A percentile compares a stretch with the other conserved stretches of the same genome.
Evolutionary conservation across 768 basidiomycete genomes (phyloP).

Genomic region (Cystobasidium onofrii): DNA sequence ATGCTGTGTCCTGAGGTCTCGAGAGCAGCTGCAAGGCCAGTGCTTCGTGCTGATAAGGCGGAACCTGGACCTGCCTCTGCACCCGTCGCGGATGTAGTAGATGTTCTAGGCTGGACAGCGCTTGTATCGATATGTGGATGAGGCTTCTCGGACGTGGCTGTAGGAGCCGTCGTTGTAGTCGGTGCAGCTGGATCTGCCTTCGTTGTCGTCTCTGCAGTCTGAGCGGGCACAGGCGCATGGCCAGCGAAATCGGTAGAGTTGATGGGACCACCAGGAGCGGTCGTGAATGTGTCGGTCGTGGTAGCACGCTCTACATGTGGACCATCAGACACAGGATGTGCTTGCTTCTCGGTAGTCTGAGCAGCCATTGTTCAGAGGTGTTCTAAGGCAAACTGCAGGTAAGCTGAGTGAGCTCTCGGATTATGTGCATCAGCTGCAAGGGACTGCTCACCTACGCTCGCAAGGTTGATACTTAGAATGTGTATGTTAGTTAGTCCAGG

Average conservation of each 20-base stretch:
- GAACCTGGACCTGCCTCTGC: neutral
- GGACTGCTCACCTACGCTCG: too few relatives aligned
- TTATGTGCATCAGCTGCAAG: too few relatives aligned
- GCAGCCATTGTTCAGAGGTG: too few relatives aligned
- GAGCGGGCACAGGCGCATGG: neutral
- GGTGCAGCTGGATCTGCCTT: neutral
- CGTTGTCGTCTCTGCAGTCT: neutral
- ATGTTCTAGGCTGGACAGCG: neutral
- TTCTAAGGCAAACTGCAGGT: too few relatives aligned
- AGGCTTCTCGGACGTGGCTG: neutral
- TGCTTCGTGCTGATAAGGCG: neutral
- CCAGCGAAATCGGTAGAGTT: neutral
- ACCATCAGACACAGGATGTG: neutral
- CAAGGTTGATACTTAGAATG: too few relatives aligned
- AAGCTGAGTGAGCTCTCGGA: too few relatives aligned
- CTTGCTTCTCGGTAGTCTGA: too few relatives aligned
- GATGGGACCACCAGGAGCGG: neutral
- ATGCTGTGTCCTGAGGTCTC: constrained; percentile 15
- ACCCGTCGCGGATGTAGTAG: neutral
- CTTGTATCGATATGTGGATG: neutral
- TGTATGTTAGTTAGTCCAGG: too few relatives aligned
- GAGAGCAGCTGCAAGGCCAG: constrained; percentile 16
- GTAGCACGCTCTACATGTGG: neutral
- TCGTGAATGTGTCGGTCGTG: neutral
- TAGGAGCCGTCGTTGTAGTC: neutral